Conservation (phyloP, 148 eudicot species). For the Euryodendron excelsum region DNA sequence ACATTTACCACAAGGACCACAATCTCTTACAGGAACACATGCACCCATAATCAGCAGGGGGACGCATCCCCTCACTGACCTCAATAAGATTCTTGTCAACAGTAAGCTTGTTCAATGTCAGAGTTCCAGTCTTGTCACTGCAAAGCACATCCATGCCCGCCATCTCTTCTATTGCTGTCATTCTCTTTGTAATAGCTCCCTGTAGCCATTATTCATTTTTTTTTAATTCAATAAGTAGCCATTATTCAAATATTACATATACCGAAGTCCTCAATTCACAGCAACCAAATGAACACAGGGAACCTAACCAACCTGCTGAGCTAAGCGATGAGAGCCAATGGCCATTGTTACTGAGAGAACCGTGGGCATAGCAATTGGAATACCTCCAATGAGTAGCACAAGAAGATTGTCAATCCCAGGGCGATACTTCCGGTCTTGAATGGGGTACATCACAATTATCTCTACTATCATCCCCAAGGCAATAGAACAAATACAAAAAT, state of each 20-base stretch:
- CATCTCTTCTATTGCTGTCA: slow-evolving; percentile 76
- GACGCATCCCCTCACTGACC: slow-evolving; percentile 23
- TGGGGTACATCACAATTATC: slow-evolving; percentile 93
- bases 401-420: slow-evolving; percentile 99
- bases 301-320: slow-evolving; percentile 74
- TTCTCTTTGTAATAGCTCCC: slow-evolving; percentile 72
- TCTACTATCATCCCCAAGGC: slow-evolving; percentile 94
- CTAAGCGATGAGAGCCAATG: slow-evolving; percentile 92
- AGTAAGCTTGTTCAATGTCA: slow-evolving; percentile 62
- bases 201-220: slow-evolving; percentile 19
- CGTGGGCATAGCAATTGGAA: slow-evolving; percentile 99
- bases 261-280: background rate
- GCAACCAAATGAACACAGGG: background rate
- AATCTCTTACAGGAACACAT: background rate
- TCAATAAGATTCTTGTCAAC: slow-evolving; percentile 66
- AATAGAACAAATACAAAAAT: slow-evolving; percentile 96
- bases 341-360: slow-evolving; percentile 99
- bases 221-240: too few species aligned
- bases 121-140: slow-evolving; percentile 69
- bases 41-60: background rate
- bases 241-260: background rate
- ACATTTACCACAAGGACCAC: slow-evolving; percentile 8
- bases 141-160: slow-evolving; percentile 74
- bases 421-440: slow-evolving; percentile 83
- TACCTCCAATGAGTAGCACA: slow-evolving; percentile 98